Evolutionary conservation across 2,329 filamentous ascomycete genomes (phyloP).

Genomic region (Fusarium odoratissimum): DNA sequence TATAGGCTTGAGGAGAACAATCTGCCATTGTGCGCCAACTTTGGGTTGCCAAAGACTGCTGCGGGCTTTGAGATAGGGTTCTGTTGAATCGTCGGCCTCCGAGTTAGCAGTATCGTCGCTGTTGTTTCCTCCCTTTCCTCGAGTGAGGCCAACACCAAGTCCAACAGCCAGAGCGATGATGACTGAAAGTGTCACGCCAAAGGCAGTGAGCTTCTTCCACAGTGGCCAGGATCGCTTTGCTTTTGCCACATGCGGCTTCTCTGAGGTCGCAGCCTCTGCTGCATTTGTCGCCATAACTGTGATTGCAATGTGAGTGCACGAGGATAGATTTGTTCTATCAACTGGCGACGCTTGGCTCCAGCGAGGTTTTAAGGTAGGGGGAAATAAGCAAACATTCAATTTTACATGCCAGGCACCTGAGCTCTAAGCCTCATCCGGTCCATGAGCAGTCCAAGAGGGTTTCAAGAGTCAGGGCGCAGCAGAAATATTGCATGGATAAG

Average conservation of each 20-base stretch:
- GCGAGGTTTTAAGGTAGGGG: conserved; percentile 4
- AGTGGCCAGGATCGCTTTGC: conserved; percentile 40
- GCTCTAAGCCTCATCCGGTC: conserved; percentile 33
- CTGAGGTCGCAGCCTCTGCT: not conserved
- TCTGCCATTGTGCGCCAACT: conserved; percentile 69
- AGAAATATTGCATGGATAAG: conserved; percentile 24
- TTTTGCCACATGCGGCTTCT: conserved; percentile 14
- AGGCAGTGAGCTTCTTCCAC: conserved; percentile 49
- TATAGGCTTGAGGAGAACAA: conserved; percentile 62
- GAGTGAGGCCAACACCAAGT: conserved; percentile 65
- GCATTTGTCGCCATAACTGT: conserved; percentile 16
- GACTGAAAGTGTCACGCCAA: conserved; percentile 41
- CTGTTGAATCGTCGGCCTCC: conserved; percentile 38
- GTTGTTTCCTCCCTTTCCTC: conserved; percentile 43
- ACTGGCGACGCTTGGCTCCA: not conserved
- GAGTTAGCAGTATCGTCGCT: conserved; percentile 25
- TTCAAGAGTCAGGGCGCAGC: conserved; percentile 27
- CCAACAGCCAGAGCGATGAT: conserved; percentile 63
- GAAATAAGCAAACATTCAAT: not conserved
- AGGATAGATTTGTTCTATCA: not conserved
- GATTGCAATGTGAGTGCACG: not conserved
- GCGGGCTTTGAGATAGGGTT: conserved; percentile 35
- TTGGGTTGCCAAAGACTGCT: conserved; percentile 62
- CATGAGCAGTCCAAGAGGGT: not conserved
- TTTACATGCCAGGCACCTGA: conserved; percentile 20